These are phyloP conservation scores for Iris pallida DNA, from an alignment of 116 monocot species.

Conservation along the genomic window DNA sequence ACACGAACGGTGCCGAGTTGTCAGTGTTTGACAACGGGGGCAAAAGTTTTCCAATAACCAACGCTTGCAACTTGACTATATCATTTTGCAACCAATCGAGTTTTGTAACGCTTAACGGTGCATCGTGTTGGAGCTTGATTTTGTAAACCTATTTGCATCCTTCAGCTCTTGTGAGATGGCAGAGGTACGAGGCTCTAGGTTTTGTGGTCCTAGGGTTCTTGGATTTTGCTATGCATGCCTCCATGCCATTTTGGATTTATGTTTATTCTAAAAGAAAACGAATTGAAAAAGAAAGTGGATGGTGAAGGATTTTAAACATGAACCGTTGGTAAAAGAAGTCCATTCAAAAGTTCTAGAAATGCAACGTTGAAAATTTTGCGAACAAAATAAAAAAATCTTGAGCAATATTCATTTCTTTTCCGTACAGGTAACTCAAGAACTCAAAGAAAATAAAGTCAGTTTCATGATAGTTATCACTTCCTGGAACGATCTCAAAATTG, in stretches of 20 bases:
- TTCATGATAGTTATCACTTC: too few relatives aligned
- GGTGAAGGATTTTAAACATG: too few relatives aligned
- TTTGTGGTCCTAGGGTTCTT: neutral
- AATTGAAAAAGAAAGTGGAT: too few relatives aligned
- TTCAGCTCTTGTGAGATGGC: neutral
- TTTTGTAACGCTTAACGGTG: neutral
- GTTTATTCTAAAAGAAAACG: too few relatives aligned
- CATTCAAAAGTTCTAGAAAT: too few relatives aligned
- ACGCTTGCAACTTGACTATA: neutral
- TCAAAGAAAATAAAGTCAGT: too few relatives aligned
- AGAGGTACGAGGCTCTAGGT: neutral
- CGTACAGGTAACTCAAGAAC: too few relatives aligned
- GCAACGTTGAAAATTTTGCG: too few relatives aligned
- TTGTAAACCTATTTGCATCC: conserved; percentile 4
- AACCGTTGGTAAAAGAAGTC: too few relatives aligned
- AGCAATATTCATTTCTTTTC: too few relatives aligned
- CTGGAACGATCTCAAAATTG: too few relatives aligned
- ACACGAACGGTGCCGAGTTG: neutral
- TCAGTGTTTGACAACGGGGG: neutral
- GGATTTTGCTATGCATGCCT: neutral
- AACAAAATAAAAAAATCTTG: too few relatives aligned
- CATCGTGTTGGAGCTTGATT: conserved; percentile 1
- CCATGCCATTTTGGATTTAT: neutral
- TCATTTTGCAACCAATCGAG: neutral
- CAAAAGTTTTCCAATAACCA: conserved; percentile 1